Evolutionary conservation across 495 filamentous ascomycete genomes (phyloP).

Genomic region (Penicillium nucicola): DNA sequence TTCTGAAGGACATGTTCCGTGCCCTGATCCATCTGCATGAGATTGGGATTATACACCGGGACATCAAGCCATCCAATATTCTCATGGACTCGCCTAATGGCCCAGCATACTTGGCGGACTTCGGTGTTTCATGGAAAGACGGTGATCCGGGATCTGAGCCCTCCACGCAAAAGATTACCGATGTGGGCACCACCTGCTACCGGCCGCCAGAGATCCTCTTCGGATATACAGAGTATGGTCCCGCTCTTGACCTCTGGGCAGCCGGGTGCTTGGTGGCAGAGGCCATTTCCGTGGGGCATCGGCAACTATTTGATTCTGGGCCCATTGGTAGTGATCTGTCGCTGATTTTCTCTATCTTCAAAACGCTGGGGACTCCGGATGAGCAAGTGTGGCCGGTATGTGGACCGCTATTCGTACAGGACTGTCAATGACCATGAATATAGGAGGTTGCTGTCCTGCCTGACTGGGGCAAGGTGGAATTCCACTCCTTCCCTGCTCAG

Average conservation of each 20-base stretch:
- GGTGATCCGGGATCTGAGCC: constrained; percentile 60
- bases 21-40: constrained; percentile 71
- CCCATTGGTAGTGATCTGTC: constrained; percentile 90
- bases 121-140: constrained; percentile 85
- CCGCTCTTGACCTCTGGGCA: constrained; percentile 82
- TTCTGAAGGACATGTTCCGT: constrained; percentile 65
- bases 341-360: constrained; percentile 86
- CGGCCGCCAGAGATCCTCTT: constrained; percentile 89
- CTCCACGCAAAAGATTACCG: constrained; percentile 69
- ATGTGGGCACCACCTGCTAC: constrained; percentile 91
- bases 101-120: constrained; percentile 78
- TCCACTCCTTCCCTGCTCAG: constrained; percentile 49
- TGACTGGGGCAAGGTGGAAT: constrained; percentile 67
- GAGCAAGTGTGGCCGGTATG: constrained; percentile 72
- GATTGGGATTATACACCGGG: constrained; percentile 80
- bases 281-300: constrained; percentile 40
- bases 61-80: constrained; percentile 91
- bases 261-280: constrained; percentile 81
- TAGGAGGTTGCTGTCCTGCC: constrained; percentile 55
- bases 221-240: constrained; percentile 68
- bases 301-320: constrained; percentile 76
- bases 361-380: constrained; percentile 80
- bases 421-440: neutral
- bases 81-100: constrained; percentile 65
- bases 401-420: neutral